Evolutionary conservation across 495 filamentous ascomycete species (phyloP), one percentile per base, ranked within the genome.

Genomic region (Aspergillus indologenus): DNA sequence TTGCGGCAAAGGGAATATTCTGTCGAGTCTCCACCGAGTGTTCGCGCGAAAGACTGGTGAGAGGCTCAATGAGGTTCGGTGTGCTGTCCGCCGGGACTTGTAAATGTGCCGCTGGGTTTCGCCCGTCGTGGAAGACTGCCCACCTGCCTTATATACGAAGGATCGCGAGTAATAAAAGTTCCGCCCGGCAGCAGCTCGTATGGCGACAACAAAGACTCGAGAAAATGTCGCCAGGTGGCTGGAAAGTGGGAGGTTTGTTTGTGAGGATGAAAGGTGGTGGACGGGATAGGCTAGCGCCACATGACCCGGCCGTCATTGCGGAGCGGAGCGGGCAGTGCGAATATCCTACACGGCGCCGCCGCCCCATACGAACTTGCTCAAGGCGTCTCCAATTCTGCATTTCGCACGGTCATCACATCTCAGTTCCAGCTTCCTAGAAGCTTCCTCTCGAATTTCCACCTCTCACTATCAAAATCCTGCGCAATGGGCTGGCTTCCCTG

Each of bases 401-500:
- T 40, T 11, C 2, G 7, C 5, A 40, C 34, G 5, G 34, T 15
- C 14, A 22, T 2, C 21, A 6, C 45, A 47, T 19, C 20, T 5
- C 6, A 1, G 14, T 48, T 8, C 9, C 20, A 19, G 17, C 12
- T 14, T 21, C 19, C 20, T 50, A 14, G 17, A 12, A 1, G 15
- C 21, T 29, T 11, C 47, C 21, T 17, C 3, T 26, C 22, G 34
- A 8, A n/a, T 31, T 49, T 20, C 23, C 49, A 53, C 18, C 31
- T 49, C 12, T 47, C 40, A 54, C 14, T 22, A 46, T 22, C 52
- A 48, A 57, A 15, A 19, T 49, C 5, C 12, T 34, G 45, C 81
- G 81, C 64, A 43, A 78, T 79, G 76, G 71, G 69, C 67, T 79
- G 76, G 76, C 59, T 77, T 48, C 68, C 75, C 47, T 76, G 71